phyloP scores from a whole-genome alignment of 2,329 filamentous ascomycete genomes.

The Neoscytalidium dimidiatum region DNA sequence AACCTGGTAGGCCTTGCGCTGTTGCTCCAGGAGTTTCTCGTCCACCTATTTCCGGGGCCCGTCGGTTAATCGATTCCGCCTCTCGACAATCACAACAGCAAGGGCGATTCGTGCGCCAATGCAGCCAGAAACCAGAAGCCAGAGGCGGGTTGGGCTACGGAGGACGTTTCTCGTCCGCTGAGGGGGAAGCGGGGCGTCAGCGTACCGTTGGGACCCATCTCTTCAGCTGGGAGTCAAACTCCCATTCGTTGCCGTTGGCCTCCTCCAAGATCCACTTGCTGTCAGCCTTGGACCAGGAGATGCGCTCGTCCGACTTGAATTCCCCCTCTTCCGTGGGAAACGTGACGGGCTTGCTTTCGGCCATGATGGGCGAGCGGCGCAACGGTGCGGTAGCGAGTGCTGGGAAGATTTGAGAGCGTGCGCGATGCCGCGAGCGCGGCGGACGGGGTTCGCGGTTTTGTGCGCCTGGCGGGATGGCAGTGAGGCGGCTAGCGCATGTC shows the following conservation, averaged over 20 bases:
- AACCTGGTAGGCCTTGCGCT: constrained; percentile 63
- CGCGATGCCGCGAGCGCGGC: not conserved
- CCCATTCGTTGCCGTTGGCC: constrained; percentile 67
- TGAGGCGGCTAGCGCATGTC: not conserved
- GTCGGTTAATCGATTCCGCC: constrained; percentile 28
- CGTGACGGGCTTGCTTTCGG: not conserved
- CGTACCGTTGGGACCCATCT: constrained; percentile 72
- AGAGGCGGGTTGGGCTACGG: constrained; percentile 23
- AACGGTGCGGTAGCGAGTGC: not conserved
- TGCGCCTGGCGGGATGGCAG: not conserved
- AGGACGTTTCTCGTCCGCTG: not conserved
- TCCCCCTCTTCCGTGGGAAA: constrained; percentile 24
- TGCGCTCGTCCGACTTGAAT: constrained; percentile 25
- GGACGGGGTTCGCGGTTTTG: not conserved
- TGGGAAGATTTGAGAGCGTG: not conserved
- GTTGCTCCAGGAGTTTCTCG: constrained; percentile 61
- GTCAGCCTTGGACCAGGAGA: constrained; percentile 31
- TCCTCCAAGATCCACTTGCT: constrained; percentile 29
- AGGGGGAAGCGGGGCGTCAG: constrained; percentile 23
- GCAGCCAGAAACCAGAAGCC: constrained; percentile 26
- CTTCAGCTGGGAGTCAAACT: constrained; percentile 71
- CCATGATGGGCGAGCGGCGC: constrained; percentile 1
- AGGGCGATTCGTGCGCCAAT: constrained; percentile 13
- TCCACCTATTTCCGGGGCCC: constrained; percentile 52
- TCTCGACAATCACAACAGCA: constrained; percentile 11